Base-by-base conservation (phyloP, 179 eudicot genomes). In the Actinidia polygama region DNA sequence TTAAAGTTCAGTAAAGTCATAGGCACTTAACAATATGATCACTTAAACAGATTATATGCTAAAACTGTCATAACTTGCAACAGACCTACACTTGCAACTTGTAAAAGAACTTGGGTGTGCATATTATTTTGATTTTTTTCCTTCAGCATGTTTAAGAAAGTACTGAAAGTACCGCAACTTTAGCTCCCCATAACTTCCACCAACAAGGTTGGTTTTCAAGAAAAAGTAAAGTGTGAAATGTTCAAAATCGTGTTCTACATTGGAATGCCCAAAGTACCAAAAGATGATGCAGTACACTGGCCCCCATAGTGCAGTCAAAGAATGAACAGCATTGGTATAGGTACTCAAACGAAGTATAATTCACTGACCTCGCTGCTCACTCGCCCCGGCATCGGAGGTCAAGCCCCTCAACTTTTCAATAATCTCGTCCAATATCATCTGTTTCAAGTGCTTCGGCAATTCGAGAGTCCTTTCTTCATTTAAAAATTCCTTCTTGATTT, bases 361-460 rank as follows among this genome's bases (percentile, higher is more conserved):
- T 64, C 50, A 90, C 91, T 63, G 61, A 95, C 98, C 98, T 87
- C 87, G 89, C 85, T 91, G 97, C 84, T 83, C 85, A 67, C 88
- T 93, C 24, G 83, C 67, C 86, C 87, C 91, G 68, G 93, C 91
- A 79, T 84, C 80, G 73, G 83, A 83, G 75, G 86, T 87, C 87
- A 93, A 86, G 68, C 88, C 74, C 89, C 86, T 91, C 83, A 96
- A 87, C 77, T 84, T 87, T 82, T 81, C 86, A 69, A 91, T 70
- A 75, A 96, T 88, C 80, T 91, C 98, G 81, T 87, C 91, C 63
- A 87, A 82, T 69, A 96, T 74, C 89, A 89, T 88, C 80, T 86
- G 92, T 81, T 88, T 95, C 86, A 93, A 68, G 68, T 82, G 89
- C 67, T 54, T 73, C 0, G 99, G 91, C 88, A 95, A 84, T 23